Evolutionary conservation across 768 basidiomycete genomes (phyloP), one percentile per base, ranked within the genome.

Genomic region (Termitomyces sp.): DNA sequence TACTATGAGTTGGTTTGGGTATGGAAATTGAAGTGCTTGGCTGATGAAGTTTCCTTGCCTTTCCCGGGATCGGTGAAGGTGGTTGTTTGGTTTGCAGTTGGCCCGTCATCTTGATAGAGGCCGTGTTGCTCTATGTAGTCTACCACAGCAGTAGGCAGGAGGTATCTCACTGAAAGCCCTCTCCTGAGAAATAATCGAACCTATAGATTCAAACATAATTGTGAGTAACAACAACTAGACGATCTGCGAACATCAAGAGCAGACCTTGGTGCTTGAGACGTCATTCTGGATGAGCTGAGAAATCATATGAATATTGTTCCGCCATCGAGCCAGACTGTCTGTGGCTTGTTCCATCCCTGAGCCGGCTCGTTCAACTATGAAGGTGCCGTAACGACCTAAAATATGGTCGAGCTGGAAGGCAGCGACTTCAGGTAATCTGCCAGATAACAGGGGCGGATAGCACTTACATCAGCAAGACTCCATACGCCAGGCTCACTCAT

Each of bases 401-500:
- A 99, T 98, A 74, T 95, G 94, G 65, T 96, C 94, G 46, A 99
- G 81, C 94, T 98, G 18, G 27, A 34, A 8, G 41, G 46, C 53
- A 41, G 53, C 27, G 60, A 44, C 34, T 44, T 50, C 56, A 37
- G 53, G 41, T 52, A 43, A 46, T 46, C 41, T 50, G 52, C 58
- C 61, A 53, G 59, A 58, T 18, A 53, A 57, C 57, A 37, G 47
- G 50, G 44, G 61, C 49, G 59, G 44, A 81, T 16, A 29, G 51
- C 18, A 60, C 93, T 69, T 73, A 96, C 94, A 80, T 99, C 97
- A 59, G 84, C 79, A 66, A 94, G 87, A 55, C 88, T 85, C 97
- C 97, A 99, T 37, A 99, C 96, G 18, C 97, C 96, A 27, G 97
- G 97, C 74, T 98, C 94, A 63, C 91, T 92, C 88, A 99, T 98